Evolutionary conservation across 495 filamentous ascomycete species (phyloP).

Genomic region (Penicillium canescens): DNA sequence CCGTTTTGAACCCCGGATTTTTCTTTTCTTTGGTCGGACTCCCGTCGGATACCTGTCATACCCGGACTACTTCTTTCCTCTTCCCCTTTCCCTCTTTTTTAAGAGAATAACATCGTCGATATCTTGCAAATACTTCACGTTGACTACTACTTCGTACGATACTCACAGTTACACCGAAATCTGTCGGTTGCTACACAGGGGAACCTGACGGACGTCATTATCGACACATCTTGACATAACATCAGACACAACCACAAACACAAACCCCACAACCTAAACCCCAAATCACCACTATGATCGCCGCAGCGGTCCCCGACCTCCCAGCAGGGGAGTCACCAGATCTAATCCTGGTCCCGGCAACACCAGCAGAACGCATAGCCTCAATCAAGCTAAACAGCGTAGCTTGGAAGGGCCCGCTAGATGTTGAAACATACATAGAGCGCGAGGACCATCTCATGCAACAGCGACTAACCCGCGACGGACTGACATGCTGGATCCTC

Average conservation of each 20-base stretch:
- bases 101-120: slow-evolving; percentile 12
- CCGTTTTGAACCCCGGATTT: slow-evolving; percentile 32
- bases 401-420: slow-evolving; percentile 70
- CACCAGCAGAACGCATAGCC: slow-evolving; percentile 59
- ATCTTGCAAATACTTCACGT: not conserved
- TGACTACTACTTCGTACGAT: too few species aligned
- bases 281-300: slow-evolving; percentile 32
- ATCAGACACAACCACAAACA: not conserved
- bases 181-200: too few species aligned
- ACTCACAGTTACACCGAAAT: too few species aligned
- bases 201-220: too few species aligned
- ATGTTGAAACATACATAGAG: slow-evolving; percentile 67
- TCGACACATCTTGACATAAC: not conserved
- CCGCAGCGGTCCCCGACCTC: slow-evolving; percentile 37
- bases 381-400: slow-evolving; percentile 68
- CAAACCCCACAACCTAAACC: not conserved
- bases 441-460: slow-evolving; percentile 72
- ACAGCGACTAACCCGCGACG: slow-evolving; percentile 68
- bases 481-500: slow-evolving; percentile 84
- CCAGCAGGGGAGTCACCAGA: slow-evolving; percentile 59
- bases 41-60: too few species aligned
- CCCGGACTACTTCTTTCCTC: slow-evolving; percentile 29
- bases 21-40: slow-evolving; percentile 8
- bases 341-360: slow-evolving; percentile 68
- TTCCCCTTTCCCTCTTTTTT: slow-evolving; percentile 39